These are phyloP conservation scores for Drechslerella coelobrocha DNA, from an alignment of 2,329 filamentous ascomycete genomes.

Conservation along the genomic window DNA sequence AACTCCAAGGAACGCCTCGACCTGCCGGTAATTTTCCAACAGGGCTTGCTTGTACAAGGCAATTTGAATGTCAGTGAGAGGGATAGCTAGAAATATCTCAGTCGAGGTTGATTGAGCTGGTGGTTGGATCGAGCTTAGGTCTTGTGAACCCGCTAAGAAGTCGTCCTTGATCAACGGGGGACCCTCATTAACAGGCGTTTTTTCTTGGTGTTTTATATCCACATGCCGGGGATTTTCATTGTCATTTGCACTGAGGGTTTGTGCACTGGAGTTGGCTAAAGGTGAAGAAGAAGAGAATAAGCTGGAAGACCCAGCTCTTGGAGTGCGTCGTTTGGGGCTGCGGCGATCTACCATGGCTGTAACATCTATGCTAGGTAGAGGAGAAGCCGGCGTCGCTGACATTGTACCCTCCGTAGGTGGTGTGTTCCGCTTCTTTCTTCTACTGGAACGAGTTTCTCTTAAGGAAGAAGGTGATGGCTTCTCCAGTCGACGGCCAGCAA, in stretches of 20 bases:
- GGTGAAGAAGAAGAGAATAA: conserved; percentile 12
- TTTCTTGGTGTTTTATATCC: background rate
- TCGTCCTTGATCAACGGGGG: conserved; percentile 31
- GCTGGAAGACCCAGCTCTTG: conserved; percentile 5
- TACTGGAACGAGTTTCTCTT: conserved; percentile 14
- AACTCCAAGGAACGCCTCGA: conserved; percentile 35
- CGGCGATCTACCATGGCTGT: conserved; percentile 9
- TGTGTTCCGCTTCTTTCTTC: conserved; percentile 12
- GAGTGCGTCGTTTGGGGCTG: conserved; percentile 20
- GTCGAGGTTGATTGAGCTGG: conserved; percentile 11
- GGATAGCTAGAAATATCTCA: conserved; percentile 37
- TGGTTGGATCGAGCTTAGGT: conserved; percentile 17
- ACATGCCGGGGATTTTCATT: background rate
- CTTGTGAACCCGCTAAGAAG: conserved; percentile 32
- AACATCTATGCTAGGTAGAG: conserved; percentile 23
- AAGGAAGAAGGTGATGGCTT: conserved; percentile 14
- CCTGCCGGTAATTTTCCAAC: conserved; percentile 18
- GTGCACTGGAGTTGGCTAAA: background rate
- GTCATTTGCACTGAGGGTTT: background rate
- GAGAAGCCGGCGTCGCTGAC: conserved; percentile 34
- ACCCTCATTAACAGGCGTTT: conserved; percentile 6
- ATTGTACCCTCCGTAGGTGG: conserved; percentile 16
- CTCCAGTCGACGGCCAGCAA: background rate
- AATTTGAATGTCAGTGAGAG: conserved; percentile 28
- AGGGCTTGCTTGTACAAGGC: conserved; percentile 25